Evolutionary conservation across 164 flowering plant genomes (phyloP), one percentile per base, ranked within the genome.

Genomic region (Annona squamosa): DNA sequence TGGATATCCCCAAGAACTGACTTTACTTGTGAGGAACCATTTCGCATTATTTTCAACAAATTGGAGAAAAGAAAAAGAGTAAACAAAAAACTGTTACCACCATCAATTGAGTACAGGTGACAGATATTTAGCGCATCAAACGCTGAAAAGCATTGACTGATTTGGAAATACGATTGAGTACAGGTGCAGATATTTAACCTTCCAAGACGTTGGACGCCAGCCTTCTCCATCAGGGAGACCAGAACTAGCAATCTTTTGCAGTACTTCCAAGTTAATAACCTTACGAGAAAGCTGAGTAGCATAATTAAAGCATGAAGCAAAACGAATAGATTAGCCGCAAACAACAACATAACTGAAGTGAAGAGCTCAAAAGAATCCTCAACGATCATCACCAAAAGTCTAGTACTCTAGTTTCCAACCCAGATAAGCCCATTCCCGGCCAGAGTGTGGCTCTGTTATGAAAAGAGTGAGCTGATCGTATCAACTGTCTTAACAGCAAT

Each of bases 211-310:
- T 48, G 77, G 73, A 69, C 77, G 73, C 5, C 62, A 46, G 4
- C 75, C 63, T 37, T 71, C 37, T 46, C 63, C 77, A 75, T 70
- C 73, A 59, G 77, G 72, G 63, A 75, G 67, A 63, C 77, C 77
- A 5, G 69, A 63, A 63, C 61, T 63, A 7, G 73, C 68, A 46
- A 75, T 62, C 17, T 68, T 69, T 70, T 64, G 72, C 72, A 75
- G 5, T 7, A 46, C 63, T 18, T 75, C 77, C 72, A 75, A 37
- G 68, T 69, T 46, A 69, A 75, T 75, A 69, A 75, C 68, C 69
- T 75, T 48, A 45, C 48, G 72, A 17, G 77, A 75, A 48, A 75
- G 63, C 77, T 75, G 19, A 72, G 4, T 46, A 65, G 41, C 44
- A 37, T 45, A 65, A 63, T 37, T 42, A 62, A 44, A 47, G 37